Percentiles rank a stretch among this genome's conserved stretches.
Evolutionary conservation across 805 yeast genomes (phyloP).

Genomic region (Danielia oregonensis): DNA sequence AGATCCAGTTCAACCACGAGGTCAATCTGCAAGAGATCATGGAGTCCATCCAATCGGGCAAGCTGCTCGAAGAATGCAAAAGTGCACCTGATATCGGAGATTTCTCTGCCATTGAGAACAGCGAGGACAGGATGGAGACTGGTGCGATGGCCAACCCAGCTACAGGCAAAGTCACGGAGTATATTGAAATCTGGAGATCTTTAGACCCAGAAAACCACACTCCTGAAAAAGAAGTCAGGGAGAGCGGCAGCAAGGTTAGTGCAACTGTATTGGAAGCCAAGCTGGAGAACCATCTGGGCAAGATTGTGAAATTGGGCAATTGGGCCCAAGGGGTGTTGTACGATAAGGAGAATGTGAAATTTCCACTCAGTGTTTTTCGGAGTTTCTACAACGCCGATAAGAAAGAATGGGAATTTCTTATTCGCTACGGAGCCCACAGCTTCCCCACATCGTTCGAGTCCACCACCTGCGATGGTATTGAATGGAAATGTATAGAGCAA

Average conservation of each 20-base stretch:
- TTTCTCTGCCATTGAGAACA: conserved; percentile 35
- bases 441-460: conserved; percentile 21
- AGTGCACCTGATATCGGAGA: conserved; percentile 43
- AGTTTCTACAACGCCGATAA: conserved; percentile 13
- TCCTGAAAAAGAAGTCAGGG: conserved; percentile 25
- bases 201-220: conserved; percentile 36
- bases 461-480: conserved; percentile 4
- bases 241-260: conserved; percentile 4
- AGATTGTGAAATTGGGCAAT: conserved; percentile 44
- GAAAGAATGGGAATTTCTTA: conserved; percentile 21
- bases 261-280: conserved; percentile 6
- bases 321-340: conserved; percentile 51
- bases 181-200: conserved; percentile 54
- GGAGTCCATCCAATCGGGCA: conserved; percentile 24
- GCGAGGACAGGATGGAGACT: conserved; percentile 44
- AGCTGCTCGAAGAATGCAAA: conserved; percentile 25
- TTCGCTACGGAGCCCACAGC: conserved; percentile 23
- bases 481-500: conserved; percentile 23
- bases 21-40: conserved; percentile 39
- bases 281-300: conserved; percentile 33
- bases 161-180: conserved; percentile 39
- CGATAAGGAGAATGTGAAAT: conserved; percentile 15
- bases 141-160: conserved; percentile 47
- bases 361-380: conserved; percentile 29
- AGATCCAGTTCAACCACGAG: conserved; percentile 38